Base-by-base conservation (phyloP, 2,329 filamentous ascomycete genomes). In the Sporothrix inflata region DNA sequence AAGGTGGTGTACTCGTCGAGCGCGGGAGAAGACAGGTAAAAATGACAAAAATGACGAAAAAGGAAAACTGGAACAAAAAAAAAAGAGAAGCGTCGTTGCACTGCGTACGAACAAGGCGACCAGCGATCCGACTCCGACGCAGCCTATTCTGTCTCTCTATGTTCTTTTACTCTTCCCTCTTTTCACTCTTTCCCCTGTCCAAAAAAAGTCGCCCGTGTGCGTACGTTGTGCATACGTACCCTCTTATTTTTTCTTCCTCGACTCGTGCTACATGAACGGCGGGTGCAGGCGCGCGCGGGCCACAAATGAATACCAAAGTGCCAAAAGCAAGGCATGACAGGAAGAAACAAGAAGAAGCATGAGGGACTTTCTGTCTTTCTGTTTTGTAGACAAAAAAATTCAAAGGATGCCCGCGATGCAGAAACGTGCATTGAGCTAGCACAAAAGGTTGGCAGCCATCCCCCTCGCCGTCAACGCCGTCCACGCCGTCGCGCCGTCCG, bases 1-100 rank as follows among this genome's bases (percentile, higher is more conserved):
- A 53, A 38, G 63, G 45, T 67, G 45, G 63, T 67, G 63, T 49
- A 40, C n/a, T 63, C 34, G 38, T 12, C 42, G 40, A 51, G 16
- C 4, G 16, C 27, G 9, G 42, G 24, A 34, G 45, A 38, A 67
- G 14, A 38, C 63, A n/a, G 27, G 16, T 38, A 40, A 38, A 34
- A 9, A 30, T 47, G 11, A 65, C 21, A 19, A 47, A 60, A 60
- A 60, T 30, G 51, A 55, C 8, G 51, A 27, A 16, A 34, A 38
- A 60, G n/a, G n/a, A 14, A 16, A 45, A 16, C 16, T 8, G n/a
- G 5, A 7, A 45, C 1, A 63, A 38, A 45, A 30, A 49, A 34
- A 27, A n/a, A 66, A 7, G 7, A 19, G 4, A 65, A 24, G 16
- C 40, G 49, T 6, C 16, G 63, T 66, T 66, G 42, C 63, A 66